Evolutionary conservation across 305 asterid species (phyloP).

Genomic region (Fraxinus velutina): DNA sequence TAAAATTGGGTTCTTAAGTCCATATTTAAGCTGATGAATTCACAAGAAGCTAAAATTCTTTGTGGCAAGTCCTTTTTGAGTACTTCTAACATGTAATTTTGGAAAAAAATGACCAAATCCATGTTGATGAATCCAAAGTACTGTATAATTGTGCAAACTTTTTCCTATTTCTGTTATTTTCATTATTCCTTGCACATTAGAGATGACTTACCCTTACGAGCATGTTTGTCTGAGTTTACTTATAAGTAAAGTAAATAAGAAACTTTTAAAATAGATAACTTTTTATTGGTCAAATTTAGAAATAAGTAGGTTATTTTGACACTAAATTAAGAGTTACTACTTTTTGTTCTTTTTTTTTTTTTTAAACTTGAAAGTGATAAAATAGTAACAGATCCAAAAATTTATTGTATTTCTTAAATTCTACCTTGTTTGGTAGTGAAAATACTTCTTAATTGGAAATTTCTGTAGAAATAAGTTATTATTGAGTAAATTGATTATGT

Average conservation of each 20-base stretch:
- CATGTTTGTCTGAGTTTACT: background rate
- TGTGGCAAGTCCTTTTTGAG: background rate
- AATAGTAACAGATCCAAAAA: background rate
- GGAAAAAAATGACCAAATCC: background rate
- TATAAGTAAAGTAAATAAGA: background rate
- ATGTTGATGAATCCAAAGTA: background rate
- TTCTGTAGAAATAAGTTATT: background rate
- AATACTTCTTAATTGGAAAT: constrained; percentile 1
- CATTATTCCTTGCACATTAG: background rate
- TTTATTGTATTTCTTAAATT: background rate
- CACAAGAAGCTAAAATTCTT: background rate
- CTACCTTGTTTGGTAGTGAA: background rate
- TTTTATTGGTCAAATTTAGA: background rate
- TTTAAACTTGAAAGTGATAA: background rate
- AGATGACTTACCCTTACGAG: background rate
- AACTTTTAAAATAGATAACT: background rate
- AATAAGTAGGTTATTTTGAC: background rate
- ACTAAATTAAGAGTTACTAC: background rate
- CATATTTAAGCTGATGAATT: background rate
- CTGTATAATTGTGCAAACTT: background rate
- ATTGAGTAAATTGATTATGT: background rate
- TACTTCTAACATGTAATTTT: background rate
- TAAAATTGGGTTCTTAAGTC: background rate
- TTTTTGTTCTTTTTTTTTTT: background rate
- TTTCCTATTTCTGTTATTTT: background rate